These are phyloP conservation scores for Lactifluus piperatus DNA, from an alignment of 768 basidiomycete species.

Conservation along the genomic window DNA sequence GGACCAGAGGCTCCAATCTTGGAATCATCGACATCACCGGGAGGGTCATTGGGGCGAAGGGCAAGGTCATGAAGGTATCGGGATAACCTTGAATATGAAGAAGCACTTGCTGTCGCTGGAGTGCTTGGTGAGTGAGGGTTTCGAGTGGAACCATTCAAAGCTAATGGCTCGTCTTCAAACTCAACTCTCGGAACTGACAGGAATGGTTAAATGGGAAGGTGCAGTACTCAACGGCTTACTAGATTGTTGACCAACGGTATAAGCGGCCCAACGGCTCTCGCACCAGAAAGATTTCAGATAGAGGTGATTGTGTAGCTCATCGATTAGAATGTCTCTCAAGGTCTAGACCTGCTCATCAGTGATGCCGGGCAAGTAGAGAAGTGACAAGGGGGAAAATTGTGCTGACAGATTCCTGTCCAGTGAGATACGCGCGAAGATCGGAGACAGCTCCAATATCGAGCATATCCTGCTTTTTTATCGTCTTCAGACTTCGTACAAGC, in stretches of 20 bases:
- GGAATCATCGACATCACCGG: constrained; percentile 49
- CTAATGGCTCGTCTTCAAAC: constrained; percentile 43
- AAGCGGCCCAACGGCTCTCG: constrained; percentile 85
- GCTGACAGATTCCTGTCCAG: constrained; percentile 78
- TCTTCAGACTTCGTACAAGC: constrained; percentile 79
- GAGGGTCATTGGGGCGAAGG: constrained; percentile 70
- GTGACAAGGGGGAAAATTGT: background rate
- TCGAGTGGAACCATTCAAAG: constrained; percentile 23
- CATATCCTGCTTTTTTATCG: constrained; percentile 89
- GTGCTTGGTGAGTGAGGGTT: constrained; percentile 27
- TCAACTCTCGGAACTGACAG: constrained; percentile 55
- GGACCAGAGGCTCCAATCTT: constrained; percentile 24
- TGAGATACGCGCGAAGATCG: constrained; percentile 79
- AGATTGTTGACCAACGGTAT: constrained; percentile 65
- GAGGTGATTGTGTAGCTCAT: constrained; percentile 94
- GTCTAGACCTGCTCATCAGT: constrained; percentile 41
- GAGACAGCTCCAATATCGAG: constrained; percentile 90
- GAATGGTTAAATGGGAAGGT: constrained; percentile 6
- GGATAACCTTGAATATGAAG: constrained; percentile 42
- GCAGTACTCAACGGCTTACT: constrained; percentile 42
- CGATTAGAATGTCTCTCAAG: constrained; percentile 84
- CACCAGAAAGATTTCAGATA: constrained; percentile 97
- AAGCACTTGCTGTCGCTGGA: constrained; percentile 36
- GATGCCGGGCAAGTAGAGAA: background rate
- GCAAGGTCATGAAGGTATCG: constrained; percentile 58